These are phyloP conservation scores for Durusdinium trenchii DNA, from an alignment of 73 alveolate species.

Conservation along the genomic window DNA sequence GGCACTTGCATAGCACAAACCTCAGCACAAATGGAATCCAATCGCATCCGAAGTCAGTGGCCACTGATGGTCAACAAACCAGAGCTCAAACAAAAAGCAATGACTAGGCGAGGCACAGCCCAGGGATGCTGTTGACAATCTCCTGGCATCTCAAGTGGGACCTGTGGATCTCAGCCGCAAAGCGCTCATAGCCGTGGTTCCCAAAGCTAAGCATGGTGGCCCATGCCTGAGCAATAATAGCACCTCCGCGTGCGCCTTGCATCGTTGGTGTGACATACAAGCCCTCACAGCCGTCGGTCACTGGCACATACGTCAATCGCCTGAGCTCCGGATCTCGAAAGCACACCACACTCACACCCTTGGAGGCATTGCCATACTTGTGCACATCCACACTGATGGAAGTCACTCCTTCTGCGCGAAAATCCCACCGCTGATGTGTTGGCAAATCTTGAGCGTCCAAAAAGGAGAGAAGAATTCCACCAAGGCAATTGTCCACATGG, in stretches of 20 bases:
- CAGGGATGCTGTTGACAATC: slow-evolving; percentile 20
- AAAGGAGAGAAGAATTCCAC: slow-evolving; percentile 98
- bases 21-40: too few relatives aligned
- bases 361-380: slow-evolving; percentile 99
- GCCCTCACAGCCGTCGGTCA: slow-evolving; percentile 99
- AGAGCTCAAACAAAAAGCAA: background rate
- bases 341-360: slow-evolving; percentile 99
- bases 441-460: slow-evolving; percentile 97
- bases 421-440: slow-evolving; percentile 98
- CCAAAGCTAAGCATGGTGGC: slow-evolving; percentile 98
- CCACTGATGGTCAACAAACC: background rate
- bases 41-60: too few relatives aligned
- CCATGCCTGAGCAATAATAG: slow-evolving; percentile 99
- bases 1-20: slow-evolving; percentile 81
- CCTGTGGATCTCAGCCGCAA: slow-evolving; percentile 49
- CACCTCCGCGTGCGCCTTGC: slow-evolving; percentile 98
- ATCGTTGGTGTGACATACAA: slow-evolving; percentile 98
- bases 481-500: slow-evolving; percentile 93
- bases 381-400: slow-evolving; percentile 99
- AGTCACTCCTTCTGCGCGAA: slow-evolving; percentile 99
- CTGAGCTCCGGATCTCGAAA: slow-evolving; percentile 98
- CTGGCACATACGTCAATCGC: slow-evolving; percentile 97
- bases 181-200: slow-evolving; percentile 96
- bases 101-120: slow-evolving; percentile 29
- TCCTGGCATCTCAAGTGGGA: slow-evolving; percentile 63